Conservation (phyloP, 371 early-diverging fungal species). For the Fennellomyces sp. region DNA sequence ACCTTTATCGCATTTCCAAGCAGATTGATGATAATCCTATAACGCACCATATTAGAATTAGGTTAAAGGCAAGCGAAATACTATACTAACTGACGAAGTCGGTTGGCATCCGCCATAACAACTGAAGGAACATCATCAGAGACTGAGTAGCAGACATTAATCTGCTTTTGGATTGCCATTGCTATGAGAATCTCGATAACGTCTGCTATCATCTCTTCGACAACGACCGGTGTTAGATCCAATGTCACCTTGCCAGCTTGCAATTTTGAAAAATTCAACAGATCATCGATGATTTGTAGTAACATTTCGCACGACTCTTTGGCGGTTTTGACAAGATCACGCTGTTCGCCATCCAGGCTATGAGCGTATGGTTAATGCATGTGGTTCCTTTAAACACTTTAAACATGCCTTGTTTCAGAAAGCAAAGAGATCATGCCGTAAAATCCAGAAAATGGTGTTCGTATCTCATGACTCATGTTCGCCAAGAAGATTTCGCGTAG, state of each 20-base stretch:
- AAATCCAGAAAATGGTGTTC: constrained; percentile 63
- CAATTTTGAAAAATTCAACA: constrained; percentile 67
- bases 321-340: constrained; percentile 61
- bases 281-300: constrained; percentile 62
- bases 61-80: neutral
- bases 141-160: constrained; percentile 48
- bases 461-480: constrained; percentile 61
- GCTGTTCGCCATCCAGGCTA: constrained; percentile 52
- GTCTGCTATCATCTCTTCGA: constrained; percentile 58
- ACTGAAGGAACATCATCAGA: constrained; percentile 37
- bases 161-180: constrained; percentile 51
- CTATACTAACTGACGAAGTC: constrained; percentile 35
- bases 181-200: constrained; percentile 58
- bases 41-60: neutral
- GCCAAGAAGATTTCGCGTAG: constrained; percentile 59
- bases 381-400: neutral
- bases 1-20: constrained; percentile 46
- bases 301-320: constrained; percentile 62
- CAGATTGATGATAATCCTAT: constrained; percentile 38
- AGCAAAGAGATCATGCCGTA: constrained; percentile 62
- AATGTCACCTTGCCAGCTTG: constrained; percentile 64
- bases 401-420: constrained; percentile 40
- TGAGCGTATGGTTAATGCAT: neutral
- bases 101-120: constrained; percentile 52
- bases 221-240: constrained; percentile 47